These are phyloP conservation scores for Penicillium ochrochloron DNA, from an alignment of 495 filamentous ascomycete species.

Conservation along the genomic window DNA sequence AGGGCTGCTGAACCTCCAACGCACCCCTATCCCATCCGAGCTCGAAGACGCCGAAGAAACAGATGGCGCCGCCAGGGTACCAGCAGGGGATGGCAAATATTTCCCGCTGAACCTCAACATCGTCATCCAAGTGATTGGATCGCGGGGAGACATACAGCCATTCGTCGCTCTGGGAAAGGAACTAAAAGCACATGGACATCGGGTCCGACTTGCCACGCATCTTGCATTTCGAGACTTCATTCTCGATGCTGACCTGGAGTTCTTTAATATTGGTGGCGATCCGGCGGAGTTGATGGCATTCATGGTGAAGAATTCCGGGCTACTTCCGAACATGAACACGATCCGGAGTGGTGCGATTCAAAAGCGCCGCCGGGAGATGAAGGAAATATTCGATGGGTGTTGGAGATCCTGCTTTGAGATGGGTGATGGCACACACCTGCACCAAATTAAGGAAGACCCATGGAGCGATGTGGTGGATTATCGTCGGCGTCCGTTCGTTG, in stretches of 20 bases:
- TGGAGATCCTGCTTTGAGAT: constrained; percentile 77
- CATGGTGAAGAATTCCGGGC: constrained; percentile 85
- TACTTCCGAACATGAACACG: constrained; percentile 72
- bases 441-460: constrained; percentile 52
- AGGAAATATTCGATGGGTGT: constrained; percentile 72
- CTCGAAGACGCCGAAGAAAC: constrained; percentile 11
- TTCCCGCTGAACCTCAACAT: constrained; percentile 66
- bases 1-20: constrained; percentile 25
- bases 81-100: constrained; percentile 62
- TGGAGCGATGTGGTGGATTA: constrained; percentile 34
- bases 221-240: constrained; percentile 72
- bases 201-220: constrained; percentile 80
- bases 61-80: constrained; percentile 4
- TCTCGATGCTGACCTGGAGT: constrained; percentile 72
- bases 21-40: constrained; percentile 19
- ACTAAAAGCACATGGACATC: constrained; percentile 70
- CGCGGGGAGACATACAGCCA: constrained; percentile 80
- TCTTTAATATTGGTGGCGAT: constrained; percentile 81
- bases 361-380: constrained; percentile 67
- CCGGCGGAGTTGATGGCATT: constrained; percentile 82
- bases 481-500: constrained; percentile 67
- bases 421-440: constrained; percentile 55
- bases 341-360: constrained; percentile 71
- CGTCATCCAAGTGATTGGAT: constrained; percentile 81
- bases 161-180: constrained; percentile 71